Conservation (phyloP, 176 grass and related monocot species). For the Ampelocalamus luodianensis region DNA sequence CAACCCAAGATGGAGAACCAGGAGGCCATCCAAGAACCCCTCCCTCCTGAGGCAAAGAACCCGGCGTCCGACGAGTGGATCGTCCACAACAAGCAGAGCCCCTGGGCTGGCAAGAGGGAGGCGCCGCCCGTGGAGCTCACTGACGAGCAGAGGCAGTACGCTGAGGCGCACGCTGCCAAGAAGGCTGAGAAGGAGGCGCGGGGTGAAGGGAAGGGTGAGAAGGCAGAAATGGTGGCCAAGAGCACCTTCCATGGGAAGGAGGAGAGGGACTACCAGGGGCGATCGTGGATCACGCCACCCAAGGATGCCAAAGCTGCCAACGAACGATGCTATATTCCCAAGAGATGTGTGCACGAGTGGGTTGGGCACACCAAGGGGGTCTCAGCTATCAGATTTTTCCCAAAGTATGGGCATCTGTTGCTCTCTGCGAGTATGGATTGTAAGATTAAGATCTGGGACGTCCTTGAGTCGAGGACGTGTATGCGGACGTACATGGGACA, state of each 20-base stretch:
- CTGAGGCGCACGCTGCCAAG: constrained; percentile 82
- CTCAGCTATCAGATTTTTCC: constrained; percentile 86
- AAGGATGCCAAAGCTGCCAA: constrained; percentile 89
- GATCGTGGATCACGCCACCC: constrained; percentile 91
- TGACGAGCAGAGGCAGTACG: constrained; percentile 93
- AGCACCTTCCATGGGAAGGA: constrained; percentile 96
- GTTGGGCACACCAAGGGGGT: constrained; percentile 96
- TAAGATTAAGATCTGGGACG: constrained; percentile 99
- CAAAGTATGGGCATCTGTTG: constrained; percentile 82
- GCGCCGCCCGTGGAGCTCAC: constrained; percentile 70
- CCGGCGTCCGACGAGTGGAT: constrained; percentile 88
- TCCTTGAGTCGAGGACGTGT: constrained; percentile 75
- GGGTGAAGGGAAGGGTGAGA: constrained; percentile 64
- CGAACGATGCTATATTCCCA: constrained; percentile 94
- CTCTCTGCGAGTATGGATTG: constrained; percentile 98
- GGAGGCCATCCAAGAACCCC: constrained; percentile 16
- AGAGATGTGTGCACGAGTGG: constrained; percentile 96
- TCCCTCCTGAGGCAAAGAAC: constrained; percentile 51
- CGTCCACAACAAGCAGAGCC: constrained; percentile 82
- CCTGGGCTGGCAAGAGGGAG: constrained; percentile 93
- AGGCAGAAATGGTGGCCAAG: constrained; percentile 69
- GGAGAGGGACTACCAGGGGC: constrained; percentile 92
- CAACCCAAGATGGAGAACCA: constrained; percentile 57
- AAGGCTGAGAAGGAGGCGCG: constrained; percentile 97
- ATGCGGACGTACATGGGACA: constrained; percentile 99